Percentiles rank a stretch among this genome's conserved stretches.
Conservation (phyloP, 2,329 filamentous ascomycete genomes). For the Fusarium pseudoanthophilum region DNA sequence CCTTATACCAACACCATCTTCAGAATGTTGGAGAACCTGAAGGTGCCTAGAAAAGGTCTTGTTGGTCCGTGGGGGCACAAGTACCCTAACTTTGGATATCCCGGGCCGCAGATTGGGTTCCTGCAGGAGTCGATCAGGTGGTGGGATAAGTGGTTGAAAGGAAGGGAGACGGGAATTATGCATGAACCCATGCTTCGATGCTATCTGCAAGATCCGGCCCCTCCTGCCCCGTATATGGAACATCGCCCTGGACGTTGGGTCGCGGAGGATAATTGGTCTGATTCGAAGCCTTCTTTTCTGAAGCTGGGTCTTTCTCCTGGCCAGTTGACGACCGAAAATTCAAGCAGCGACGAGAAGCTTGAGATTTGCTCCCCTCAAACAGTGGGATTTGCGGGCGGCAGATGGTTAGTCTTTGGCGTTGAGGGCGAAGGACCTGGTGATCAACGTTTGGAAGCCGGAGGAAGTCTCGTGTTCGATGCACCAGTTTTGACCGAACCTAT, state of each 20-base stretch:
- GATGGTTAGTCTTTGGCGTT: conserved; percentile 4
- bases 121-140: neutral
- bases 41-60: conserved; percentile 7
- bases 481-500: neutral
- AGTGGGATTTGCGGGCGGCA: neutral
- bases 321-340: accelerated
- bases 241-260: neutral
- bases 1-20: conserved; percentile 15
- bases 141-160: conserved; percentile 16
- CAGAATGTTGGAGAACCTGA: conserved; percentile 1
- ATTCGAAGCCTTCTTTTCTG: neutral
- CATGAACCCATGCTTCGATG: conserved; percentile 4
- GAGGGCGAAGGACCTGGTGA: conserved; percentile 3
- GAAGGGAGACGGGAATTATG: conserved; percentile 2
- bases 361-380: conserved; percentile 5
- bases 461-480: neutral
- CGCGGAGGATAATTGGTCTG: neutral
- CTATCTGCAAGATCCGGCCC: neutral
- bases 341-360: neutral
- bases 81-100: conserved; percentile 5
- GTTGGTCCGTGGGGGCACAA: conserved; percentile 11
- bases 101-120: conserved; percentile 1
- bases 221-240: neutral
- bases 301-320: neutral
- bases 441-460: conserved; percentile 4